Evolutionary conservation across 2,329 filamentous ascomycete species (phyloP).

Genomic region (Diaporthe batatas): DNA sequence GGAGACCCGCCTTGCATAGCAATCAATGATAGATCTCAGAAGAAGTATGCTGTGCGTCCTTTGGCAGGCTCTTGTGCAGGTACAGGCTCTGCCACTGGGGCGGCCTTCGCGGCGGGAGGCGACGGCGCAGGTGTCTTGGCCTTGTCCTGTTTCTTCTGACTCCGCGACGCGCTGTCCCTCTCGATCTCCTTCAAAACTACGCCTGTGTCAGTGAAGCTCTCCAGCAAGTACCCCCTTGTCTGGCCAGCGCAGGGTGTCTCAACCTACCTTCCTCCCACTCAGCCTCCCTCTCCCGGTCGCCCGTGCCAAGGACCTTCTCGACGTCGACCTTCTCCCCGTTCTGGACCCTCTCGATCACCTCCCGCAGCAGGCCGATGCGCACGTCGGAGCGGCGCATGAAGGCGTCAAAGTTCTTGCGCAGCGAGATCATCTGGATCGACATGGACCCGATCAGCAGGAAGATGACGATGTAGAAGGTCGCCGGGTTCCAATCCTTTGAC

Average conservation of each 20-base stretch:
- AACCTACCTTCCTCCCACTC: conserved; percentile 88
- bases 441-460: conserved; percentile 93
- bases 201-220: conserved; percentile 53
- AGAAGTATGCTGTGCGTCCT: conserved; percentile 62
- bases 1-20: conserved; percentile 29
- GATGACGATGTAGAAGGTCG: conserved; percentile 85
- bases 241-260: background rate
- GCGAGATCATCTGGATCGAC: conserved; percentile 89
- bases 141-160: conserved; percentile 59
- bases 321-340: conserved; percentile 86
- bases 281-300: conserved; percentile 78
- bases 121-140: conserved; percentile 50
- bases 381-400: conserved; percentile 83
- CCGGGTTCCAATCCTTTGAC: conserved; percentile 81
- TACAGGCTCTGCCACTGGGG: conserved; percentile 45
- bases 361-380: conserved; percentile 80
- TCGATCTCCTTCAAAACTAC: conserved; percentile 77
- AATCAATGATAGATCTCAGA: conserved; percentile 55
- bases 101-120: conserved; percentile 44
- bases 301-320: conserved; percentile 83
- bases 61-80: conserved; percentile 45
- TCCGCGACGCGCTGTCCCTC: conserved; percentile 69
- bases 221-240: conserved; percentile 20
- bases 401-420: conserved; percentile 80
- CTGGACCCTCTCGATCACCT: conserved; percentile 79